Conservation (phyloP, 2,329 filamentous ascomycete genomes). For the Xylariaceae sp. region DNA sequence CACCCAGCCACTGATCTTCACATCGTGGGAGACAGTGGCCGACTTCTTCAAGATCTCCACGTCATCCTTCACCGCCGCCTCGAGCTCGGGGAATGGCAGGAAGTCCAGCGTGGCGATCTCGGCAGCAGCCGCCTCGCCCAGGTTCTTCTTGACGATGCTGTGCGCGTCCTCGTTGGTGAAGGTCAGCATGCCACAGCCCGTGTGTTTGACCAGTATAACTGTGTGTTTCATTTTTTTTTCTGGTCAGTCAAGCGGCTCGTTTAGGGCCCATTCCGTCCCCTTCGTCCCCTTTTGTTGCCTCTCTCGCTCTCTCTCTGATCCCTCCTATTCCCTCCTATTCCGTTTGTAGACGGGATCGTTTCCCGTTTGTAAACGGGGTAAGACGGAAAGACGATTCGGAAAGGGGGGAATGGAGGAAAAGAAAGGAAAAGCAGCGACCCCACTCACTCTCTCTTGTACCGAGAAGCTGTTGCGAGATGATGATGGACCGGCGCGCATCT, state of each 20-base stretch:
- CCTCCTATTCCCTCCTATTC: too few relatives aligned
- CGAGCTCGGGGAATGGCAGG: slow-evolving; percentile 58
- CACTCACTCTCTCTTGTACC: slow-evolving; percentile 59
- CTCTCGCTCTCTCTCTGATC: too few relatives aligned
- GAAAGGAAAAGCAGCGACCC: not conserved
- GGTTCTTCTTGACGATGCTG: slow-evolving; percentile 52
- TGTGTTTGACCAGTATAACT: slow-evolving; percentile 67
- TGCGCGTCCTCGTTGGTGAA: slow-evolving; percentile 56
- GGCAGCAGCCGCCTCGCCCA: slow-evolving; percentile 45
- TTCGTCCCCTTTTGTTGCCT: too few relatives aligned
- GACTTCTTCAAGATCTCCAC: slow-evolving; percentile 56
- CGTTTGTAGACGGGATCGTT: too few relatives aligned
- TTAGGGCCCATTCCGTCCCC: too few relatives aligned
- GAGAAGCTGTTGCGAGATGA: slow-evolving; percentile 75
- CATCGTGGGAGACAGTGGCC: slow-evolving; percentile 52
- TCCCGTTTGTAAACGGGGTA: too few relatives aligned
- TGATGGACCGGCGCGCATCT: slow-evolving; percentile 66
- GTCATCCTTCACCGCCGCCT: slow-evolving; percentile 61
- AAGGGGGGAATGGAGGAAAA: too few relatives aligned
- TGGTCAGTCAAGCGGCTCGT: not conserved
- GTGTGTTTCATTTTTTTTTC: not conserved
- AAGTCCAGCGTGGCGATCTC: slow-evolving; percentile 52
- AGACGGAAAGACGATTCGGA: too few relatives aligned
- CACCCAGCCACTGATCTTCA: slow-evolving; percentile 65
- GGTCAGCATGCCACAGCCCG: slow-evolving; percentile 66